These are phyloP conservation scores for Neonectria punicea DNA, from an alignment of 2,329 filamentous ascomycete species.

Conservation along the genomic window DNA sequence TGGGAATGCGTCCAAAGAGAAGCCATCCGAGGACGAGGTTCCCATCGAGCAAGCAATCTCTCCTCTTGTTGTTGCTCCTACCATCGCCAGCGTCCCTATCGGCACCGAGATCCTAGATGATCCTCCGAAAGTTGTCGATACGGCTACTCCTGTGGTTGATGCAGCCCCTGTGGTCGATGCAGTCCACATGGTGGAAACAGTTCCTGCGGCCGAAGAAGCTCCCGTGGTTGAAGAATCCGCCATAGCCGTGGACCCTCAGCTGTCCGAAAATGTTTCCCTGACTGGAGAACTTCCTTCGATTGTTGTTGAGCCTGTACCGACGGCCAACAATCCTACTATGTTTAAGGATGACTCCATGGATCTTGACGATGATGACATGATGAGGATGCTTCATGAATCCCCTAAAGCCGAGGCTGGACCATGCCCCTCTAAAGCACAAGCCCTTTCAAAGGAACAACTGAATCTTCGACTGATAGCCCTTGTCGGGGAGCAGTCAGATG, in stretches of 20 bases:
- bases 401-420: not conserved
- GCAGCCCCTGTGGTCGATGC: not conserved
- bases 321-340: too few relatives aligned
- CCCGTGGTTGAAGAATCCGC: not conserved
- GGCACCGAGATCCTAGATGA: not conserved
- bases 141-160: not conserved
- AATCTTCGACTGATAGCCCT: not conserved
- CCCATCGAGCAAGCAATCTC: not conserved
- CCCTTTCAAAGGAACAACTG: not conserved
- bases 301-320: not conserved
- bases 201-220: not conserved
- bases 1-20: not conserved
- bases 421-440: not conserved
- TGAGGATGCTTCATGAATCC: not conserved
- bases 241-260: not conserved
- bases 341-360: not conserved
- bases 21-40: not conserved
- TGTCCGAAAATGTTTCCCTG: not conserved
- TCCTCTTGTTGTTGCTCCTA: not conserved
- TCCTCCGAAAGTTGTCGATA: not conserved
- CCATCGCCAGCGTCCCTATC: not conserved
- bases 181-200: not conserved
- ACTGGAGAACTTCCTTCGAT: not conserved
- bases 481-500: not conserved
- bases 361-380: not conserved